Evolutionary conservation across 768 basidiomycete species (phyloP), one percentile per base, ranked within the genome.

Genomic region (Thelephora aurantiotincta): DNA sequence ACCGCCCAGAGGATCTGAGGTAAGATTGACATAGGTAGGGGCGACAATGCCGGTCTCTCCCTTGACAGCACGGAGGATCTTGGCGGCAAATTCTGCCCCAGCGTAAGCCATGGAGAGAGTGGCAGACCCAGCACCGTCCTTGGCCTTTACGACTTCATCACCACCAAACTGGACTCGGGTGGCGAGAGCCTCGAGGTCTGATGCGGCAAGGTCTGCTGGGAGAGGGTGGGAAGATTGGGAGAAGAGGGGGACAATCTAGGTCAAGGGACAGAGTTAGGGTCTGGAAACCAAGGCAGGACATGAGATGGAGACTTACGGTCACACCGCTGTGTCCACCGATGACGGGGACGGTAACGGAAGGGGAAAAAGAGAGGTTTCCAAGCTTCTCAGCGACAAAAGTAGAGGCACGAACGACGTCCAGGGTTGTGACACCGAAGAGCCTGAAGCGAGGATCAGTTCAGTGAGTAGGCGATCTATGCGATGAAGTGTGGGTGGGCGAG

Each of bases 61-160:
- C 51, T 80, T 82, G 54, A 88, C 46, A 18, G 93, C 94, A 37
- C 79, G 75, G 58, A 98, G 71, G 58, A 97, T 68, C 60, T 89
- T 86, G 54, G 63, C 63, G 23, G 90, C 77, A 58, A 98, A 98
- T 65, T 90, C 81, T 44, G 86, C 87, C 49, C 92, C 94, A 45
- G 94, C 88, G 56, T 83, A 90, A 1, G 91, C 91, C 92, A 97
- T 97, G 33, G 88, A 91, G 49, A 94, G 77, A n/a, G 92, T 96
- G 7, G 93, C 93, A 30, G 89, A 92, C 41, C 96, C 96, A 46
- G 81, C 79, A 54, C 82, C 82, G 57, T 89, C 84, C 71, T 99
- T 99, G 38, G 96, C 96, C 69, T 96, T 86, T 62, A 98, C 94
- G 59, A 98, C 93, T 68, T 98, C 93, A 56, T 96, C 93, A 49